phyloP scores from a whole-genome alignment of 2,329 filamentous ascomycete species.

The Fusarium miscanthi region DNA sequence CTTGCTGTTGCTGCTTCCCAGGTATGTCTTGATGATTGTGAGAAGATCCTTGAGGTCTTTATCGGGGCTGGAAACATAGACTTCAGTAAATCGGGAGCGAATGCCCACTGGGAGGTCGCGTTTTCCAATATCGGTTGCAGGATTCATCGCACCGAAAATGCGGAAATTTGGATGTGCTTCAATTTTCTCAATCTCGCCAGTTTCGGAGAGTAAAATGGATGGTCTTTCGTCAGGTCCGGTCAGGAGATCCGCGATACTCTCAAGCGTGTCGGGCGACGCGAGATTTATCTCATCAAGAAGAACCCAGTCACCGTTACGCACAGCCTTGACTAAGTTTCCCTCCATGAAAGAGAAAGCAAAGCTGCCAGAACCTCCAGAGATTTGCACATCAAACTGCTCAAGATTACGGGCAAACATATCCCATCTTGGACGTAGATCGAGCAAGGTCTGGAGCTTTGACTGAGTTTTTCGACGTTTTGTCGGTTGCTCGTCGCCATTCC shows the following conservation, averaged over 20 bases:
- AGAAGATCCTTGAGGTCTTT: conserved; percentile 86
- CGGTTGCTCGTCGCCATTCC: conserved; percentile 62
- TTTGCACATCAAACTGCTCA: conserved; percentile 82
- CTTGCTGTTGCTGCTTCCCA: conserved; percentile 76
- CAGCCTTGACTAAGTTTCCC: conserved; percentile 95
- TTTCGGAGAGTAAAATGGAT: conserved; percentile 90
- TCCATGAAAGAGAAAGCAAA: conserved; percentile 98
- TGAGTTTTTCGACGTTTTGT: conserved; percentile 75
- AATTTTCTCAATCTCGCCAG: conserved; percentile 90
- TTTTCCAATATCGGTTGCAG: conserved; percentile 96
- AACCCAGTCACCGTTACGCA: conserved; percentile 96
- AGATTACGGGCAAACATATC: conserved; percentile 79
- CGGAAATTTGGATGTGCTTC: conserved; percentile 92
- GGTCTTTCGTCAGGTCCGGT: conserved; percentile 77
- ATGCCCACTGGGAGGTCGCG: conserved; percentile 90
- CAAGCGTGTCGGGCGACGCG: conserved; percentile 92
- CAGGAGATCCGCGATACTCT: conserved; percentile 91
- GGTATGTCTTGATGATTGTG: conserved; percentile 87
- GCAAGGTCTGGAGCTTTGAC: conserved; percentile 73
- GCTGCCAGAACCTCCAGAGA: conserved; percentile 75
- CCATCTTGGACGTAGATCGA: conserved; percentile 76
- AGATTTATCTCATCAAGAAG: conserved; percentile 97
- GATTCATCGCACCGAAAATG: conserved; percentile 99
- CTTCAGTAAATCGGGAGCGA: conserved; percentile 91
- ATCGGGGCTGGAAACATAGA: conserved; percentile 94